Conservation (phyloP, 2,329 filamentous ascomycete species). For the Nigrograna mackinnonii region DNA sequence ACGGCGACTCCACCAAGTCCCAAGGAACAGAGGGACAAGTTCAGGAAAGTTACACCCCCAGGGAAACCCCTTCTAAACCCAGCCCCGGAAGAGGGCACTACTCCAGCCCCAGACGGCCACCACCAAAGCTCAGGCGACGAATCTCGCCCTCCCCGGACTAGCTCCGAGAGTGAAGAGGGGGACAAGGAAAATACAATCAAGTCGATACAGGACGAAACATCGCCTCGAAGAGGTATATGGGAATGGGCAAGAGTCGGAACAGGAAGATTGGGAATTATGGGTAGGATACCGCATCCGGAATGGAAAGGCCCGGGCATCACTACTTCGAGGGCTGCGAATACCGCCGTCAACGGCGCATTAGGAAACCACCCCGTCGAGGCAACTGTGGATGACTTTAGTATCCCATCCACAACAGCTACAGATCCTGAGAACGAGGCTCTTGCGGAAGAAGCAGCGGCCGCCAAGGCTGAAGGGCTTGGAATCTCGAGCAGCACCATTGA, state of each 20-base stretch:
- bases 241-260: constrained; percentile 36
- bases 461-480: constrained; percentile 28
- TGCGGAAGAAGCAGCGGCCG: constrained; percentile 13
- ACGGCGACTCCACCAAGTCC: constrained; percentile 29
- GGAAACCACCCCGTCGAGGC: constrained; percentile 6
- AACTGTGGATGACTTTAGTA: constrained; percentile 30
- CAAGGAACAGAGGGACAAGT: constrained; percentile 27
- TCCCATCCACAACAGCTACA: constrained; percentile 29
- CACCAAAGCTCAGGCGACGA: constrained; percentile 37
- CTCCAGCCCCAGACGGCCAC: constrained; percentile 35
- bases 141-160: constrained; percentile 28
- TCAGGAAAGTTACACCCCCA: constrained; percentile 24
- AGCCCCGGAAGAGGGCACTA: constrained; percentile 16
- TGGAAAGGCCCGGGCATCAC: constrained; percentile 24
- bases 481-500: constrained; percentile 21
- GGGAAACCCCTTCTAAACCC: constrained; percentile 20
- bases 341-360: constrained; percentile 14
- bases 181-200: not conserved
- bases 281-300: constrained; percentile 30
- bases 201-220: constrained; percentile 8
- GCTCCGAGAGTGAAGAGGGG: constrained; percentile 6
- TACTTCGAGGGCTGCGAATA: constrained; percentile 15
- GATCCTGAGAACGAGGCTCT: constrained; percentile 17
- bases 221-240: constrained; percentile 33
- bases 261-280: constrained; percentile 30